These are phyloP conservation scores for Pyrenula massariospora DNA, from an alignment of 495 filamentous ascomycete species.

Conservation along the genomic window DNA sequence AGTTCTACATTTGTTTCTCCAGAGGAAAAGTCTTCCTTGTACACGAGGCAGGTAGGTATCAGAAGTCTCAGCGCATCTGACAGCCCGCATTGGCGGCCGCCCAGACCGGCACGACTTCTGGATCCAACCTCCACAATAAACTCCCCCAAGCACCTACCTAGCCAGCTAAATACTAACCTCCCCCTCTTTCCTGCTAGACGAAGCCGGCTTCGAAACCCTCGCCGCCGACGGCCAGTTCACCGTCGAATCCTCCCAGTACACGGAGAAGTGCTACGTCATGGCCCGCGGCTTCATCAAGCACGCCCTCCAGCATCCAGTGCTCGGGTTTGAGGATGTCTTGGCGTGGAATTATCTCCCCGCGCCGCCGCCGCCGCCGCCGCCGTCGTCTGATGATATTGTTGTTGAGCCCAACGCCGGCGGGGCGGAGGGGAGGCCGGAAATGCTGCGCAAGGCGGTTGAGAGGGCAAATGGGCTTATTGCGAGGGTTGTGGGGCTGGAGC, in stretches of 20 bases:
- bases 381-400: conserved; percentile 1
- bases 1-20: conserved; percentile 3
- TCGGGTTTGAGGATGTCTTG: conserved; percentile 36
- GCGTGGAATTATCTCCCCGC: conserved; percentile 38
- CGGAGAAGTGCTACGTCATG: conserved; percentile 42
- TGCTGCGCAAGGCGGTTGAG: conserved; percentile 1
- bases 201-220: conserved; percentile 44
- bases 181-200: conserved; percentile 38
- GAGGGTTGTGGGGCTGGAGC: neutral
- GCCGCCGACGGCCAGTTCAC: conserved; percentile 26
- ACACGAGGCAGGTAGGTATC: no score
- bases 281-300: conserved; percentile 39
- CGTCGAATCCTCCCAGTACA: conserved; percentile 37
- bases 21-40: no score
- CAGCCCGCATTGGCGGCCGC: no score
- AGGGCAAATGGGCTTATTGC: conserved; percentile 7
- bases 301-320: conserved; percentile 26
- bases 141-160: no score
- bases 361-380: no score
- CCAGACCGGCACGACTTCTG: no score
- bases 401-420: conserved; percentile 6
- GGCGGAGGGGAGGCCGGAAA: neutral
- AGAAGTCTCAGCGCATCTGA: no score
- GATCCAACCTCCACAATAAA: no score
- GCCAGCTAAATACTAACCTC: no score